Evolutionary conservation across 768 basidiomycete genomes (phyloP), one percentile per base, ranked within the genome.

Genomic region (Vishniacozyma victoriae): DNA sequence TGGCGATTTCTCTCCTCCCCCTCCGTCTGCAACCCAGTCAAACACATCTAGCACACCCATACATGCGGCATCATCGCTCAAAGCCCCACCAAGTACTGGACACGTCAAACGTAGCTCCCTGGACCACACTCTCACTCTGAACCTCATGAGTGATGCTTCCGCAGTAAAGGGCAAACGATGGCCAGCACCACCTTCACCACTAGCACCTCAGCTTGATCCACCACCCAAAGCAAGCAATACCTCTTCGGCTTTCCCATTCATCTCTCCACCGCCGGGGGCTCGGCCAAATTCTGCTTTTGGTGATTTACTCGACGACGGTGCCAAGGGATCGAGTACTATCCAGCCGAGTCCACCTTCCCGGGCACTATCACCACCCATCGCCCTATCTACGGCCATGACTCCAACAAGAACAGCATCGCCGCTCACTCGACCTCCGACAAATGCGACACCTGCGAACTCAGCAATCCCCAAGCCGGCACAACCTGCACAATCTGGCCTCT

Each of bases 401-500:
- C 44, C 44, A 4, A 43, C 23, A 25, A 33, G 44, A 4, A 20
- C 46, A 5, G 31, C 41, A 25, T 42, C 48, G 12, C 37, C 37
- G 4, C 23, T 36, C 6, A 20, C 42, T 5, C 24, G 35, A 4
- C 43, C 18, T 9, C n/a, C 42, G n/a, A 26, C 15, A 15, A 29
- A 18, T 13, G n/a, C 41, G 11, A 27, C 49, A 20, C 49, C n/a
- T n/a, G n/a, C n/a, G n/a, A n/a, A n/a, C n/a, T n/a, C n/a, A n/a
- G n/a, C n/a, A n/a, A n/a, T n/a, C n/a, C n/a, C 35, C 6, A 6
- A 20, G 13, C 0, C 23, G 45, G 11, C 45, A 2, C 23, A 22
- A 37, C 13, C 0, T 39, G 62, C 60, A 18, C 71, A 60, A n/a
- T 80, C 81, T 12, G 84, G 83, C 3, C 69, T 89, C 41, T 85